Evolutionary conservation across 2,329 filamentous ascomycete species (phyloP), one percentile per base, ranked within the genome.

Genomic region (Zasmidium cellare): DNA sequence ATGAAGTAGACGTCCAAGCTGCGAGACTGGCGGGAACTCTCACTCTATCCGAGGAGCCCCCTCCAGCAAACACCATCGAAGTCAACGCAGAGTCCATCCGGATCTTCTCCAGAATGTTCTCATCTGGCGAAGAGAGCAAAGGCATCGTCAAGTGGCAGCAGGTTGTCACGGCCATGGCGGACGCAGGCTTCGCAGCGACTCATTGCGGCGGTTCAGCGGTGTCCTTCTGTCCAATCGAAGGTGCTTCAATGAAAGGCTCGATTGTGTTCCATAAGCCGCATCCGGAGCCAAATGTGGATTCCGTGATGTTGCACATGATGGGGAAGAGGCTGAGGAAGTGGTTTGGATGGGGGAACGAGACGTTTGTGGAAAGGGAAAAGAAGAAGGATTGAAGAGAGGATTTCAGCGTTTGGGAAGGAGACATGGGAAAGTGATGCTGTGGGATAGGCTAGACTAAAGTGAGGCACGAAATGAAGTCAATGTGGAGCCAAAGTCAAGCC

Each of bases 191-290:
- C 41, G 24, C 49, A 1, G 57, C 55, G 7, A 51, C 51, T 2
- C 50, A 57, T 18, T 47, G 35, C 24, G 53, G 51, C 12, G 59
- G 59, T 11, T 53, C 50, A 20, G 57, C 60, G 9, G 54, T 59
- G 19, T 45, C 28, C 23, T 59, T 57, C 55, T 28, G 22, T 16
- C 24, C 46, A 18, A 9, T 49, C 23, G 28, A 23, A 3, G 20
- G 25, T 19, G 20, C 16, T n/a, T 14, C 35, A 3, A 45, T 41
- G 19, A 19, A 31, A 3, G 59, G 56, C 2, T 53, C 52, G 16
- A 56, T 60, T n/a, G 61, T 60, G 14, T 70, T 74, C 23, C 70
- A 72, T 57, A 64, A 61, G 31, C 70, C 67, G 0, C 71, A 73
- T 57, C 70, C 69, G 1, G 62, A 63, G 2, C 54, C 66, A 0